Evolutionary conservation across 257 asterid species (phyloP).

Genomic region (Gardenia jasminoides): DNA sequence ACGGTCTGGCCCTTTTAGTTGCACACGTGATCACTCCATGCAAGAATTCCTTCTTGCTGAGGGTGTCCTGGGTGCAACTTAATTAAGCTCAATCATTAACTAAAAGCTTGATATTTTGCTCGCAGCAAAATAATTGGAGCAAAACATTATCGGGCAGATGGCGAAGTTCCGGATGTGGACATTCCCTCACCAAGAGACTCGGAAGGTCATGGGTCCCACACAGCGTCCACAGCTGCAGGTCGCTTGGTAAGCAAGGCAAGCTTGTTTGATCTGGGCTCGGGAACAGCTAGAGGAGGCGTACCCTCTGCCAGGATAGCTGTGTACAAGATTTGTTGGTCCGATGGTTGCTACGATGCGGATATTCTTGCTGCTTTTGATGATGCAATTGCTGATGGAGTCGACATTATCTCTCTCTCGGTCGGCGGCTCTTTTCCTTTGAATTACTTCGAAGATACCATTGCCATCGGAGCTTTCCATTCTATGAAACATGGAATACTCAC

Average conservation of each 20-base stretch:
- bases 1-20: too few species aligned
- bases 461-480: slow-evolving; percentile 75
- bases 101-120: neutral
- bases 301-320: slow-evolving; percentile 57
- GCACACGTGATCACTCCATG: neutral
- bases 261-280: slow-evolving; percentile 38
- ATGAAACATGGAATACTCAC: slow-evolving; percentile 67
- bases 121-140: slow-evolving; percentile 67
- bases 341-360: slow-evolving; percentile 51
- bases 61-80: too few species aligned
- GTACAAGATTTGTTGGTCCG: slow-evolving; percentile 58
- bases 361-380: slow-evolving; percentile 71
- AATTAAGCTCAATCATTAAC: neutral
- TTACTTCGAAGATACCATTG: slow-evolving; percentile 59
- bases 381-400: slow-evolving; percentile 76
- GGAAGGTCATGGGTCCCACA: slow-evolving; percentile 62
- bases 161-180: slow-evolving; percentile 8
- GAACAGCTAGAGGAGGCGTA: slow-evolving; percentile 60
- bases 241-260: slow-evolving; percentile 34
- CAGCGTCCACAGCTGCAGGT: slow-evolving; percentile 60
- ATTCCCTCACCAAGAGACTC: slow-evolving; percentile 52
- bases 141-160: slow-evolving; percentile 45
- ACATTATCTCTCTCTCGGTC: slow-evolving; percentile 56
- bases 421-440: slow-evolving; percentile 41
- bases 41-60: neutral